Base-by-base conservation (phyloP, 106 monocot genomes). In the Dioscorea alata region DNA sequence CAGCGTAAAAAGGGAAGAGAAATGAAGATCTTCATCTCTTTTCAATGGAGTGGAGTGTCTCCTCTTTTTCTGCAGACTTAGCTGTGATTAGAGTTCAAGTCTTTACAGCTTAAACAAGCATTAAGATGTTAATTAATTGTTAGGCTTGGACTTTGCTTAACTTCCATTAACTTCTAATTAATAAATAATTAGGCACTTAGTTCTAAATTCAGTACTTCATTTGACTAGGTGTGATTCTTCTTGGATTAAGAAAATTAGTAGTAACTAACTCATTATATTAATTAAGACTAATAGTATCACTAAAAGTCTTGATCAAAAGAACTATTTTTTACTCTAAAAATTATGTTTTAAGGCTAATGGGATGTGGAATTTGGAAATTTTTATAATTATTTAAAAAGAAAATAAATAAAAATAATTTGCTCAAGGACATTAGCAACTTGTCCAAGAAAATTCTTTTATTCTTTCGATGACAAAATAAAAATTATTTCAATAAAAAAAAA, bases 251-350 rank as follows among this genome's bases (percentile, higher is more conserved):
- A 42, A 42, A 42, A 42, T 10, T 42, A 42, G 9, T 42, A 42
- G 42, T 6, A 42, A 42, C 42, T 42, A 42, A 42, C 42, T 42
- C 42, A 42, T 42, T 42, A 42, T 42, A 42, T 42, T 42, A 34
- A 34, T 34, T 34, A 42, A 10, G 6, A 8, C 6, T 42, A 42
- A 6, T 42, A 42, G 42, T 42, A 10, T 42, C 42, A 42, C 42
- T 42, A 2, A 22, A 66, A 66, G 66, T 66, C 66, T 3, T 65
- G 34, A 48, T 65, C 64, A 65, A 42, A 5, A 14, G 54, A 56
- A 4, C 15, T 56, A 2, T 56, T 56, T 56, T 56, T 13, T 56
- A 28, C 28, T 28, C 28, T 28, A 28, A 28, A 28, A 28, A 28
- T 28, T 28, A 28, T 28, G 3, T 28, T 28, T 28, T 28, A 3